Evolutionary conservation across 2,329 filamentous ascomycete genomes (phyloP).

Genomic region (Claviceps digitariae): DNA sequence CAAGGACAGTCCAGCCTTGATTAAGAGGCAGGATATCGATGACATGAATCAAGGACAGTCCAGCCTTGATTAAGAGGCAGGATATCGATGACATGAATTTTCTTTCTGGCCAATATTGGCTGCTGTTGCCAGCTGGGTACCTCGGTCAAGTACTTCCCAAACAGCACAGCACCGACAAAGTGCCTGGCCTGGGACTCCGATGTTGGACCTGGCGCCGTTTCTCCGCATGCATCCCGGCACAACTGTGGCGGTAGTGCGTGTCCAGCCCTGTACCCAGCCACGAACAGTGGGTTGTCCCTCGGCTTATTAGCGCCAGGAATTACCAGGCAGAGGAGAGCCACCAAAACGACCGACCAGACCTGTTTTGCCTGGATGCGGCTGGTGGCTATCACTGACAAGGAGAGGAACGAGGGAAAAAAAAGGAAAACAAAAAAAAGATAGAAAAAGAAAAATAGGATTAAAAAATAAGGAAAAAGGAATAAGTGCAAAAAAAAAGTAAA

Average conservation of each 20-base stretch:
- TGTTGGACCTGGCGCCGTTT: neutral
- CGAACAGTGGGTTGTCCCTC: neutral
- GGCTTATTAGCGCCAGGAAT: neutral
- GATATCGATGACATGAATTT: no score
- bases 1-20: no score
- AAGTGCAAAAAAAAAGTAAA: neutral
- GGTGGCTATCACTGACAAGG: neutral
- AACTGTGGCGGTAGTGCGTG: neutral
- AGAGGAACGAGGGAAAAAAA: neutral
- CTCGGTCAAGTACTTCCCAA: no score
- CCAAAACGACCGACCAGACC: neutral
- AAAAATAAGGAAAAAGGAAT: no score
- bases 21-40: no score
- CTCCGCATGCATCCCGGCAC: slow-evolving; percentile 1
- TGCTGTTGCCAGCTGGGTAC: no score
- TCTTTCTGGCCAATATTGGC: no score
- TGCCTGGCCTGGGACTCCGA: neutral
- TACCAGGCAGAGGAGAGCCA: neutral
- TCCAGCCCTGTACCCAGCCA: neutral
- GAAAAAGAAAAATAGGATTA: neutral
- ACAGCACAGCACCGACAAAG: no score
- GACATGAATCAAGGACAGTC: no score
- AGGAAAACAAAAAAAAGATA: neutral
- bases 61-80: no score
- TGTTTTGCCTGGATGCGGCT: neutral